phyloP scores from a whole-genome alignment of 2,329 filamentous ascomycete species.

The Ophiostoma himal-ulmi region DNA sequence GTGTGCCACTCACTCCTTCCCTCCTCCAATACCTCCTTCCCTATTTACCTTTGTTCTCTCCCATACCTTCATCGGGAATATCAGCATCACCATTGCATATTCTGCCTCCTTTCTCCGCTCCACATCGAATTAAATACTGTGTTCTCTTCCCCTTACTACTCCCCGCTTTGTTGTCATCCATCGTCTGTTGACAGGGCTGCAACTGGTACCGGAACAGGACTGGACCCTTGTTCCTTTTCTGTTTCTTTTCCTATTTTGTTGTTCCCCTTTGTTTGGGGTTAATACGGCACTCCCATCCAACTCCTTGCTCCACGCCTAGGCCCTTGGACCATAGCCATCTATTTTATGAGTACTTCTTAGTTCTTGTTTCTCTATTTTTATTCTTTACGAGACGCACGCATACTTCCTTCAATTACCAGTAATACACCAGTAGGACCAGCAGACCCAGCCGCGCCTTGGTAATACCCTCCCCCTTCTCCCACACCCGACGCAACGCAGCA shows the following conservation, averaged over 20 bases:
- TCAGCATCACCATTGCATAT: background rate
- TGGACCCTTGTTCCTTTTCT: constrained; percentile 6
- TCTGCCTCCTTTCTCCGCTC: constrained; percentile 2
- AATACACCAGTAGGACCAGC: constrained; percentile 1
- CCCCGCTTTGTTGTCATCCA: constrained; percentile 2
- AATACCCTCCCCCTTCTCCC: constrained; percentile 14
- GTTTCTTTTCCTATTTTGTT: background rate
- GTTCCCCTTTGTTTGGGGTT: background rate
- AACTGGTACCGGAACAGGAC: constrained; percentile 12
- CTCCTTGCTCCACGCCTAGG: background rate
- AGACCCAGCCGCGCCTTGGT: constrained; percentile 20
- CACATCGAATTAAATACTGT: background rate
- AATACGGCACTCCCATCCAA: background rate
- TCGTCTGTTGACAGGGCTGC: constrained; percentile 11
- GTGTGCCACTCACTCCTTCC: background rate
- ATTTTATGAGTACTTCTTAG: background rate
- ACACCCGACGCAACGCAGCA: constrained; percentile 13
- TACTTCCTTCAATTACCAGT: background rate
- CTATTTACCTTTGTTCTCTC: constrained; percentile 14
- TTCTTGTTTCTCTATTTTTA: background rate
- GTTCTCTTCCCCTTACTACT: background rate
- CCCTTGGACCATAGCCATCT: background rate
- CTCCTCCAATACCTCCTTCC: background rate
- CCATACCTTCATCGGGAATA: constrained; percentile 12
- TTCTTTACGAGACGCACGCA: constrained; percentile 11